Conservation (phyloP, 2,329 filamentous ascomycete species). For the Penicillium brevicompactum region DNA sequence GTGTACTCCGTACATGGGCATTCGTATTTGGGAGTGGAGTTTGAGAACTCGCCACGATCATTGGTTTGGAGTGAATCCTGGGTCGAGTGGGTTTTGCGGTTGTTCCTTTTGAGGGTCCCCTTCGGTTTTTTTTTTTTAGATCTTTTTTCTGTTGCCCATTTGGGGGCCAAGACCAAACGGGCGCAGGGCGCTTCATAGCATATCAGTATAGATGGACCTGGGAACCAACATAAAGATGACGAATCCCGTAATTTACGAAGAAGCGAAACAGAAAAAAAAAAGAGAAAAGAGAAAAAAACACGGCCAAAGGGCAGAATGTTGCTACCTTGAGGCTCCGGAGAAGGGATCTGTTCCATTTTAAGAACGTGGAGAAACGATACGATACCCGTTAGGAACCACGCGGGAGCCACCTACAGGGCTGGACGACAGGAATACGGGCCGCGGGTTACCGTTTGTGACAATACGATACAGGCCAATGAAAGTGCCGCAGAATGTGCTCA, state of each 20-base stretch:
- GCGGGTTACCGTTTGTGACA: background rate
- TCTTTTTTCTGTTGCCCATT: background rate
- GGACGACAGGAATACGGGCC: background rate
- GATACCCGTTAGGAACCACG: background rate
- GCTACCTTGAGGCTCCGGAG: conserved; percentile 6
- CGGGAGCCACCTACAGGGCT: conserved; percentile 2
- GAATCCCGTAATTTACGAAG: background rate
- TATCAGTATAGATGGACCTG: background rate
- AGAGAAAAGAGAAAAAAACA: background rate
- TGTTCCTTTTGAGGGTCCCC: background rate
- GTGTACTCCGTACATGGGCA: background rate
- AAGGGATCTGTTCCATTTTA: conserved; percentile 9
- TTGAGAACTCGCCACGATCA: background rate
- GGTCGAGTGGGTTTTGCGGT: background rate
- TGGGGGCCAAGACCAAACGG: conserved; percentile 1
- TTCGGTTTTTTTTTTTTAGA: background rate
- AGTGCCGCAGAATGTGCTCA: conserved; percentile 13
- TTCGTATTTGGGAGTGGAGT: conserved; percentile 1
- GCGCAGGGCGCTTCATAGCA: background rate
- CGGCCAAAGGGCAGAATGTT: background rate
- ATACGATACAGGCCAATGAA: conserved; percentile 13
- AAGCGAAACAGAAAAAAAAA: background rate
- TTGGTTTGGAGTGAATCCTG: background rate
- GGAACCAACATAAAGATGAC: background rate
- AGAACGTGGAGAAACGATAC: conserved; percentile 10